Evolutionary conservation across 2,329 filamentous ascomycete species (phyloP).

Genomic region (Hypoxylon sp.): DNA sequence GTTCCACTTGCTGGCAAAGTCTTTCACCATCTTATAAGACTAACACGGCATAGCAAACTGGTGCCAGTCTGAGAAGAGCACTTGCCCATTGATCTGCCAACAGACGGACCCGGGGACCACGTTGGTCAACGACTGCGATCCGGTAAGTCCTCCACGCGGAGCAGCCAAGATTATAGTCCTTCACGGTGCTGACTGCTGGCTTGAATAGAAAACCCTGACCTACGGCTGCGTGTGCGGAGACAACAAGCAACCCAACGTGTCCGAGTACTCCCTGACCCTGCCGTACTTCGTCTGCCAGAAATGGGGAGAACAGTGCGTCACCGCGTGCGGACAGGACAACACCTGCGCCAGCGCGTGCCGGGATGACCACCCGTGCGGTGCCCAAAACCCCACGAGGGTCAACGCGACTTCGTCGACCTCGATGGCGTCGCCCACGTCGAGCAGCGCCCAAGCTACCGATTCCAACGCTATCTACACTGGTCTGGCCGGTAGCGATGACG

Average conservation of each 20-base stretch:
- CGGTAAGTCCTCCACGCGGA: conserved; percentile 55
- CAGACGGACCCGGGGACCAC: conserved; percentile 63
- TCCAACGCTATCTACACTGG: conserved; percentile 50
- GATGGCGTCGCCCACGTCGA: conserved; percentile 49
- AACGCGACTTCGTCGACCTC: conserved; percentile 62
- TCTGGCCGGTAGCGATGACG: conserved; percentile 37
- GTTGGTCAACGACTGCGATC: conserved; percentile 70
- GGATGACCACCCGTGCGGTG: conserved; percentile 75
- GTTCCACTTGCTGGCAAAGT: conserved; percentile 39
- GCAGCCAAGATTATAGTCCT: neutral
- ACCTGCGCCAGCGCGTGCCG: conserved; percentile 68
- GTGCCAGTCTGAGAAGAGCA: conserved; percentile 69
- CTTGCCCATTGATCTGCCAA: conserved; percentile 77
- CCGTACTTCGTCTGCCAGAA: conserved; percentile 79
- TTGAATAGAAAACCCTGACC: conserved; percentile 61
- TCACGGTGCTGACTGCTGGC: conserved; percentile 20
- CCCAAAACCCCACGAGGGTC: conserved; percentile 65
- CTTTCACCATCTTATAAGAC: neutral
- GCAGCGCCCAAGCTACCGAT: conserved; percentile 47
- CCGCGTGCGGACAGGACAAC: conserved; percentile 61
- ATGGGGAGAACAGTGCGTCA: conserved; percentile 74
- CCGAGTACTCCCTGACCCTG: conserved; percentile 79
- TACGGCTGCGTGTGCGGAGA: conserved; percentile 78
- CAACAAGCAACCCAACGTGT: conserved; percentile 72
- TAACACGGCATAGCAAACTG: conserved; percentile 56